Evolutionary conservation across 2,329 filamentous ascomycete species (phyloP).

Genomic region (Calonectria pseudoreteaudii): DNA sequence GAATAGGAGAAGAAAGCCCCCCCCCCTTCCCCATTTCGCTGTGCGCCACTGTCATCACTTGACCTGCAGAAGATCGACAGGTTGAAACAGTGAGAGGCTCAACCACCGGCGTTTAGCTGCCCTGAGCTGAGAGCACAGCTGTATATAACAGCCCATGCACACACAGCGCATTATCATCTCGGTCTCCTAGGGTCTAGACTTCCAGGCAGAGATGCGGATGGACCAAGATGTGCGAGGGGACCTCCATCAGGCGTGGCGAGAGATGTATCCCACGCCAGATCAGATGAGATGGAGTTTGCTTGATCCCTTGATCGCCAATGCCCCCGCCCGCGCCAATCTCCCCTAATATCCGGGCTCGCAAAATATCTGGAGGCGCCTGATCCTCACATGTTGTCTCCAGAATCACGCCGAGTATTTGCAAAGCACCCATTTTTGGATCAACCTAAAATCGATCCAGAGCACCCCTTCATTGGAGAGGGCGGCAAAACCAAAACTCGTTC

Average conservation of each 20-base stretch:
- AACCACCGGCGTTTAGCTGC: conserved; percentile 3
- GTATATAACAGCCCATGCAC: neutral
- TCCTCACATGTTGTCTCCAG: neutral
- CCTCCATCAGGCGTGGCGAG: neutral
- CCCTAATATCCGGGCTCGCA: neutral
- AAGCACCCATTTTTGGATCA: conserved; percentile 1
- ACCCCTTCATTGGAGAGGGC: neutral
- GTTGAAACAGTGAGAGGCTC: conserved; percentile 10
- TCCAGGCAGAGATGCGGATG: neutral
- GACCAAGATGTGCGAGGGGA: neutral
- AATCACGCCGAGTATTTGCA: neutral
- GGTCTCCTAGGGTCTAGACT: neutral
- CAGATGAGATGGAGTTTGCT: conserved; percentile 10
- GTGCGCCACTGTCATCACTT: conserved; percentile 13
- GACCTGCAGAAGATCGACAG: conserved; percentile 9
- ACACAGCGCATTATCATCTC: neutral
- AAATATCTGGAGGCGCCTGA: neutral
- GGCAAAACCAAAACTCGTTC: neutral
- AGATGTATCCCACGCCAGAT: conserved; percentile 2
- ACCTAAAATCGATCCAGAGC: neutral
- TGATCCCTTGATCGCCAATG: neutral
- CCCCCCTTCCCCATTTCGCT: neutral
- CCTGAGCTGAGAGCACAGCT: neutral
- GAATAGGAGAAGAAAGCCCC: neutral
- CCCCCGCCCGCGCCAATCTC: conserved; percentile 10